These are phyloP conservation scores for Venturia oleaginea DNA, from an alignment of 2,329 filamentous ascomycete genomes.

Conservation along the genomic window DNA sequence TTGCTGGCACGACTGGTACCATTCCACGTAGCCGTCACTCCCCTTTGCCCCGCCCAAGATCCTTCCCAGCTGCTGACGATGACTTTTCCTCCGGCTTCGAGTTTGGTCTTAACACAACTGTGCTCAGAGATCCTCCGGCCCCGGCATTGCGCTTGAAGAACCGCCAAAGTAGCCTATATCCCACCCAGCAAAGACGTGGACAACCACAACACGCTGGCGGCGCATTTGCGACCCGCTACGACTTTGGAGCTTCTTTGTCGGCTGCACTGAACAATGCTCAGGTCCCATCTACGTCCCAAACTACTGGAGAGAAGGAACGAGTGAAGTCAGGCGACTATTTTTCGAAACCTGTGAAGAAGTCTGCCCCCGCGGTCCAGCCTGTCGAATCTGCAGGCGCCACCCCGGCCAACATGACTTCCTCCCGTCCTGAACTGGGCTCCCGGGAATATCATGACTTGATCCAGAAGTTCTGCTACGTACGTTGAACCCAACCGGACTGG, in stretches of 20 bases:
- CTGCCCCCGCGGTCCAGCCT: conserved; percentile 27
- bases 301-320: conserved; percentile 40
- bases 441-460: conserved; percentile 93
- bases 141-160: conserved; percentile 60
- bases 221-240: conserved; percentile 86
- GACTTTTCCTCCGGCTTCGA: conserved; percentile 54
- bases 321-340: conserved; percentile 16
- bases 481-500: conserved; percentile 40
- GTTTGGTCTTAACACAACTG: conserved; percentile 29
- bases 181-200: conserved; percentile 30
- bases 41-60: conserved; percentile 35
- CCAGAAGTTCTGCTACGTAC: conserved; percentile 99
- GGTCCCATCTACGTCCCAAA: conserved; percentile 28
- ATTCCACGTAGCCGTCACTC: conserved; percentile 42
- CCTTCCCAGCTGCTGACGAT: conserved; percentile 54
- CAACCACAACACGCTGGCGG: conserved; percentile 34
- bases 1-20: conserved; percentile 28
- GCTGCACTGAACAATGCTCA: conserved; percentile 72
- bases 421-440: conserved; percentile 66
- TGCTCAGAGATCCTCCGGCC: conserved; percentile 50
- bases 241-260: conserved; percentile 85
- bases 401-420: conserved; percentile 46
- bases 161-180: conserved; percentile 45
- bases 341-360: conserved; percentile 22
- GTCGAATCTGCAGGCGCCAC: conserved; percentile 29